Base-by-base conservation (phyloP, 2,329 filamentous ascomycete species). In the Colletotrichum viniferum region DNA sequence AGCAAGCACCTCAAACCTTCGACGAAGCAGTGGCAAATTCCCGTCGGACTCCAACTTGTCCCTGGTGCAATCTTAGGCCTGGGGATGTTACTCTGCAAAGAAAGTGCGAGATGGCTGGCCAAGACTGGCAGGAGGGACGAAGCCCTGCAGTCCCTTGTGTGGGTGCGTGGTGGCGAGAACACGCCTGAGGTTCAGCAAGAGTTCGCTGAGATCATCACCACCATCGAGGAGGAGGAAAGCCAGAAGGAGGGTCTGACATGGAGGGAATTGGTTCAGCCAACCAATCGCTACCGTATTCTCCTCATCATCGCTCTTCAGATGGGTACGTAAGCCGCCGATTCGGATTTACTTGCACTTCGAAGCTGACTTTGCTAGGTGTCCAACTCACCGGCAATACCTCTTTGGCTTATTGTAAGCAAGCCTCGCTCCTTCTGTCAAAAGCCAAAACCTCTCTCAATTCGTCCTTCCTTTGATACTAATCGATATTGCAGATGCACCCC, bases 341-440 rank as follows among this genome's bases (percentile, higher is more conserved):
- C n/a, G n/a, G 3, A 2, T 5, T 16, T n/a, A 2, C 18, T 21
- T 14, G 4, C 7, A 14, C 7, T 21, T n/a, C 18, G 3, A 36
- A n/a, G n/a, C 55, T 68, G 3, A 72, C 34, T 9, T 24, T 21
- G 2, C 4, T 52, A 81, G 81, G 83, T 69, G 80, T 82, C 58
- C 87, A 90, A 80, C 80, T 89, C 14, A 89, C 87, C 2, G 87
- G 88, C 48, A 89, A 88, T 72, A 90, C 87, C 1, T 87, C 86
- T 0, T 79, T 90, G 26, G 88, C 88, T 4, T 89, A 89, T 77
- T 90, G 83, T 85, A 78, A 79, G 52, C 52, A 18, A 18, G 4
- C 52, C 0, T 3, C 5, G 5, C 7, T 24, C 7, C 5, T 18
- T 21, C 16, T n/a, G 8, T 12, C 12, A 3, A 16, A 7, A 16